Evolutionary conservation across 306 rosid species (phyloP), one percentile per base, ranked within the genome.

Genomic region (Vigna nakashimae): DNA sequence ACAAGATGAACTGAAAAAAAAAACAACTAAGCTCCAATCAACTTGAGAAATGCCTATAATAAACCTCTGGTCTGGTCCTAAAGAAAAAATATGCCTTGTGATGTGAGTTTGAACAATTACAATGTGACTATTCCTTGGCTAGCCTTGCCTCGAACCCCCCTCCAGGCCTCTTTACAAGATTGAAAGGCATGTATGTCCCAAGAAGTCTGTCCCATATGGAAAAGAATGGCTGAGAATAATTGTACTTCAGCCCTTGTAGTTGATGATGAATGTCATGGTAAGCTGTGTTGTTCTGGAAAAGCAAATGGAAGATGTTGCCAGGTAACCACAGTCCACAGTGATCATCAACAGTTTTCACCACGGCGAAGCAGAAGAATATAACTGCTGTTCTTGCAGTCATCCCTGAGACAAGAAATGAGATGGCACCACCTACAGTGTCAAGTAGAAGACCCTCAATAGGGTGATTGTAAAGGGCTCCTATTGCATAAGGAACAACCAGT

Each of bases 241-340:
- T 94, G 82, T 90, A 91, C 74, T 90, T 94, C 56, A 88, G 79
- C 20, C 98, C 98, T 64, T 90, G 90, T 16, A 94, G 91, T 81
- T 94, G 98, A 82, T 93, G 98, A 57, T 93, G 98, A 53, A 93
- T 84, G 74, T 93, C 98, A 84, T 91, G 97, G 81, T 93, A 93
- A n/a, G 98, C 96, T 28, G 96, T 88, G 66, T 93, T 93, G 52
- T 93, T 91, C 84, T 88, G 90, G 82, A 93, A 93, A 74, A 91
- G 66, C 5, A 90, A 32, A 73, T 91, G 97, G 84, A 93, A 90
- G 64, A 90, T 77, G 38, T 93, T 91, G 42, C 96, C 90, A 2
- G 98, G 98, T 58, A 93, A 78, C 96, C 97, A 91, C 70, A 93
- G 86, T 49, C 97, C 98, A 75, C 97, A 91, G 75, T 91, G 97